These are phyloP conservation scores for Boletus coffeatus DNA, from an alignment of 1,284 basidiomycete genomes.

Conservation along the genomic window DNA sequence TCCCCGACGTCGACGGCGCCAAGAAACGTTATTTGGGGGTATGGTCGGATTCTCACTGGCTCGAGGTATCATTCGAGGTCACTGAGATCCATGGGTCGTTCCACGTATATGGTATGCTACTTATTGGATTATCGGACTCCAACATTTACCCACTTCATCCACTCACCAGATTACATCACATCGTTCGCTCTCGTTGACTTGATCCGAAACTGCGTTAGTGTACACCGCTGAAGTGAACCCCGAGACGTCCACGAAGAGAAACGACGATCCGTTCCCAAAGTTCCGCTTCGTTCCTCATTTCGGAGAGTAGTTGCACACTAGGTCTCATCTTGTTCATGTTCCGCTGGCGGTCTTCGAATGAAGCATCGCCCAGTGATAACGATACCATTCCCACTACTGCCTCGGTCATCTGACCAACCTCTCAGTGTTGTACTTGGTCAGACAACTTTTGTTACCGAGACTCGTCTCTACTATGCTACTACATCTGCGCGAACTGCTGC, in stretches of 20 bases:
- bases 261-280: slow-evolving; percentile 38
- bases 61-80: slow-evolving; percentile 48
- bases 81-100: slow-evolving; percentile 55
- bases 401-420: slow-evolving; percentile 13
- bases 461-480: slow-evolving; percentile 44
- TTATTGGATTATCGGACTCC: not conserved
- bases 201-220: slow-evolving; percentile 44
- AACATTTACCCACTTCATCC: not conserved
- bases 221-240: slow-evolving; percentile 53
- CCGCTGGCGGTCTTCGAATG: slow-evolving; percentile 31
- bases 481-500: slow-evolving; percentile 49
- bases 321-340: slow-evolving; percentile 47
- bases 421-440: slow-evolving; percentile 41
- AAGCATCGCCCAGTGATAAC: not conserved
- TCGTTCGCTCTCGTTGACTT: slow-evolving; percentile 43
- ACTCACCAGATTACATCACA: slow-evolving; percentile 39
- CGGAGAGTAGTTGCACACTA: slow-evolving; percentile 48
- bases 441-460: slow-evolving; percentile 42
- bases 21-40: slow-evolving; percentile 59
- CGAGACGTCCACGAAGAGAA: slow-evolving; percentile 15
- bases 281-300: slow-evolving; percentile 50
- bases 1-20: slow-evolving; percentile 17
- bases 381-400: not conserved
- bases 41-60: slow-evolving; percentile 39
- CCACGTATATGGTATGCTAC: slow-evolving; percentile 51